Base-by-base conservation (phyloP, 1,284 basidiomycete genomes). In the Melampsora americana region DNA sequence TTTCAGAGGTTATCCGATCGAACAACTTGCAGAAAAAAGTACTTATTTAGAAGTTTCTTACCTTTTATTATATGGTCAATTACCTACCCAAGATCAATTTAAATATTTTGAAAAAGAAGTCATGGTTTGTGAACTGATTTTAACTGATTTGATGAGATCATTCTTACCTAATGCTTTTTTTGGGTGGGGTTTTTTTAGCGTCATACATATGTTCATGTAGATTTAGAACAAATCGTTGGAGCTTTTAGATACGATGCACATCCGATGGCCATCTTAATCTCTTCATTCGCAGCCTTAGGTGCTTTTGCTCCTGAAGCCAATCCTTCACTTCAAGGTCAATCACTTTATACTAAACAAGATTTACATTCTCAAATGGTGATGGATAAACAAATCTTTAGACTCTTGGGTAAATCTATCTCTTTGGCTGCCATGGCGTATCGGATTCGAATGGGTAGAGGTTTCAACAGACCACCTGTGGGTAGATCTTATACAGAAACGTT, bases 401-500 rank as follows among this genome's bases (percentile, higher is more conserved):
- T 94, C 3, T 90, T 93, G 73, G 92, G 92, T 23, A 94, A 94
- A 81, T 89, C 90, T 14, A 92, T 90, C 1, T 92, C 92, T 0
- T 85, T 94, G 30, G 92, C 92, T 78, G 90, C 92, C 61, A 92
- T 93, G 91, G 91, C 92, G 0, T 93, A 93, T 81, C 90, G 92
- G 64, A 87, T 93, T 46, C 89, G 92, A 50, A 91, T 93, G 85
- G 92, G 92, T 50, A 87, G 92, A 77, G 88, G 90, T 71, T 94
- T 95, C 81, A 91, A 93, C n/a, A 87, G 86, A 0, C 92, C 92
- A 5, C 91, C 92, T 1, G 88, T 88, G 2, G 90, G 90, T 0
- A 85, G 93, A 65, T 89, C 88, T 80, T 94, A 93, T 80, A 88
- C 92, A 4, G 91, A 74, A 20, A 91, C 89, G 7, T 94, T 93